Conservation (phyloP, 306 rosid genomes). For the Sechiopsis laciniata region DNA sequence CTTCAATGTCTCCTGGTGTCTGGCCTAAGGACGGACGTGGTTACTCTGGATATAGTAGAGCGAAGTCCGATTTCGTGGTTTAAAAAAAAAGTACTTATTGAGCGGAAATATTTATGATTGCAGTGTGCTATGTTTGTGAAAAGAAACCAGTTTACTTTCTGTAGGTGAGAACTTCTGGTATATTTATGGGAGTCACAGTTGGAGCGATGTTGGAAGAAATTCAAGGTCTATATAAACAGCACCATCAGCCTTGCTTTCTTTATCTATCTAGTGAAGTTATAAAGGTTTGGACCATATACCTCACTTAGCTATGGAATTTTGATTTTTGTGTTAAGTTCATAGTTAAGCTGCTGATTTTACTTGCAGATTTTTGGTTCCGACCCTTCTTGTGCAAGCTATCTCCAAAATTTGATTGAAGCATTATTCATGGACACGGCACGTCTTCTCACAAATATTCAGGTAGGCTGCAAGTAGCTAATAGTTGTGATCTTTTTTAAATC, state of each 20-base stretch:
- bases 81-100: too few relatives aligned
- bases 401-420: slow-evolving; percentile 81
- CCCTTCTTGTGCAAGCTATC: slow-evolving; percentile 83
- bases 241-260: slow-evolving; percentile 96
- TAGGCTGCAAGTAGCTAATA: slow-evolving; percentile 21
- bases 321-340: slow-evolving; percentile 16
- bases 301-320: background rate
- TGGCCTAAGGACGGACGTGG: too few relatives aligned
- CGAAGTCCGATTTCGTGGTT: too few relatives aligned
- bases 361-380: slow-evolving; percentile 98
- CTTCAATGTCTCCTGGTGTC: too few relatives aligned
- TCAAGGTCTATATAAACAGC: slow-evolving; percentile 83
- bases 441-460: slow-evolving; percentile 90
- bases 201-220: slow-evolving; percentile 98
- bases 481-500: slow-evolving; percentile 18
- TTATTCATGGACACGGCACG: slow-evolving; percentile 75
- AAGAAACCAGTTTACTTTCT: slow-evolving; percentile 26
- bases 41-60: too few relatives aligned
- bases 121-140: background rate
- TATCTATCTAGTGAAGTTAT: slow-evolving; percentile 98
- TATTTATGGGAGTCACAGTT: slow-evolving; percentile 89
- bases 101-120: background rate
- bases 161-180: slow-evolving; percentile 96
- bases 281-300: slow-evolving; percentile 46
- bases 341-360: slow-evolving; percentile 28